Conservation (phyloP, 805 yeast genomes). For the Priceomyces melissophilus region DNA sequence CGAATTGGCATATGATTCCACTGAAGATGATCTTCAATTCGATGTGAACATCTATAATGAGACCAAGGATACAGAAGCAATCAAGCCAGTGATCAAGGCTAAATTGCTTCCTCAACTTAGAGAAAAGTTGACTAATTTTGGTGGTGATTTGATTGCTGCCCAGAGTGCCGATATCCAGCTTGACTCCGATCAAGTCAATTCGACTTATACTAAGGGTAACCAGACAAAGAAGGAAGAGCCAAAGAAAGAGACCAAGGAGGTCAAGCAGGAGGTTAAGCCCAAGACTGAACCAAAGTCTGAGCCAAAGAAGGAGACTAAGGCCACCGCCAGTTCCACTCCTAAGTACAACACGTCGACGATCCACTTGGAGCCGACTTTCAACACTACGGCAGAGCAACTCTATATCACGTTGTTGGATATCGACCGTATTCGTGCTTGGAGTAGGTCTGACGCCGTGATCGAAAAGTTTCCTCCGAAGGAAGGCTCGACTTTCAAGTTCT, state of each 20-base stretch:
- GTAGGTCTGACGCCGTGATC: constrained; percentile 66
- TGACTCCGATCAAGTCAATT: constrained; percentile 41
- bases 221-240: constrained; percentile 34
- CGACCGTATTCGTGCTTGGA: constrained; percentile 84
- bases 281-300: constrained; percentile 9
- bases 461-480: constrained; percentile 46
- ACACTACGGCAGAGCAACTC: constrained; percentile 83
- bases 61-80: constrained; percentile 43
- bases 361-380: constrained; percentile 74
- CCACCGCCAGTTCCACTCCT: constrained; percentile 32
- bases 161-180: constrained; percentile 90
- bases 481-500: constrained; percentile 64
- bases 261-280: constrained; percentile 1
- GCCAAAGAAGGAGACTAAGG: constrained; percentile 7
- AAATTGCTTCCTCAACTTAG: constrained; percentile 70
- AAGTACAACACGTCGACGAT: constrained; percentile 79
- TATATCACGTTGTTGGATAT: constrained; percentile 75
- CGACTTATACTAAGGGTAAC: constrained; percentile 46
- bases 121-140: constrained; percentile 58
- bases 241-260: constrained; percentile 6
- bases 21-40: constrained; percentile 80
- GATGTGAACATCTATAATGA: constrained; percentile 65
- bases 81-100: constrained; percentile 47
- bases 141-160: constrained; percentile 66
- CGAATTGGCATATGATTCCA: constrained; percentile 91